These are phyloP conservation scores for Cubamyces sp. DNA, from an alignment of 768 basidiomycete genomes.

Conservation along the genomic window DNA sequence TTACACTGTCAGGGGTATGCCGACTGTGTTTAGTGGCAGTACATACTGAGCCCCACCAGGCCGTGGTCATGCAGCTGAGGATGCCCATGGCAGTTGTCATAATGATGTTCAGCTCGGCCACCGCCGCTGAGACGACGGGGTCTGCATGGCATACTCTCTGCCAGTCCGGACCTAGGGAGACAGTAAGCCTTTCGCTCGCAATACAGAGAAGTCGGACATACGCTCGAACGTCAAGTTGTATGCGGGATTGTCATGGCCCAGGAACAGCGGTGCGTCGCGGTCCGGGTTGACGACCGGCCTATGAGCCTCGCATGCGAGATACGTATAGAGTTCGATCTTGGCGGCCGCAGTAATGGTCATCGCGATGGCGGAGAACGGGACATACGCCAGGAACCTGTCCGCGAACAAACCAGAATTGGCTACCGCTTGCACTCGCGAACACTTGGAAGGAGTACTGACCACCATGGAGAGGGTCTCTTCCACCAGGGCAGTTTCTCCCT, in stretches of 20 bases:
- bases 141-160: conserved; percentile 58
- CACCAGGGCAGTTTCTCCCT: conserved; percentile 63
- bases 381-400: conserved; percentile 57
- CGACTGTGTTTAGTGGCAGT: neutral
- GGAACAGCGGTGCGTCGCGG: conserved; percentile 15
- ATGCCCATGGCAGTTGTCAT: conserved; percentile 70
- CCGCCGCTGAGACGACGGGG: conserved; percentile 73
- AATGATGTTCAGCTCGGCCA: conserved; percentile 64
- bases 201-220: neutral
- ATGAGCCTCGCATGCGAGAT: conserved; percentile 69
- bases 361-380: conserved; percentile 60
- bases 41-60: conserved; percentile 85
- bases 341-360: conserved; percentile 66
- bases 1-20: neutral
- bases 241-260: neutral
- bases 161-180: neutral
- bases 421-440: neutral
- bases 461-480: conserved; percentile 72
- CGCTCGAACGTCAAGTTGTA: neutral
- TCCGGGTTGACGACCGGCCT: conserved; percentile 52
- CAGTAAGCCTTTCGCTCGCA: too few relatives aligned
- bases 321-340: conserved; percentile 73
- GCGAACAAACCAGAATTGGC: neutral
- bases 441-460: conserved; percentile 49
- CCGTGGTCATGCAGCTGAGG: conserved; percentile 76